Base-by-base conservation (phyloP, 1,284 basidiomycete species). In the Vanrija pseudolonga region DNA sequence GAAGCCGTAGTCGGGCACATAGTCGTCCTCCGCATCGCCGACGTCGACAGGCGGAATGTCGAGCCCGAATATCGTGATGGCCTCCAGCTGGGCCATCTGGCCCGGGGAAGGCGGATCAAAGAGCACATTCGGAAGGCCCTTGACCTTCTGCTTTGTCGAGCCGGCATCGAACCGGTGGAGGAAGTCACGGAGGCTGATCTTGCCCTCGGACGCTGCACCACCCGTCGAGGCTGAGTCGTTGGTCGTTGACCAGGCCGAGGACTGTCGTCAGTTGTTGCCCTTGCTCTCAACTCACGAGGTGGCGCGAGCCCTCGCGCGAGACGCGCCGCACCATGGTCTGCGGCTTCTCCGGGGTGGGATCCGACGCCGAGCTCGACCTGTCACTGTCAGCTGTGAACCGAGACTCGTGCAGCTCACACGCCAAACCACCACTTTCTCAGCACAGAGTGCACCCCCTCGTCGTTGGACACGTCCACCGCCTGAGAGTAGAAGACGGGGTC, bases 381-480 rank as follows among this genome's bases (percentile, higher is more conserved):
- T 43, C 17, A 4, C 6, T 7, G 41, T 43, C 22, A 23, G 19
- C 41, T 43, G 5, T 18, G 5, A 9, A 41, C 3, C 11, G 26
- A n/a, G 1, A 62, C 68, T 58, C 47, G n/a, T n/a, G n/a, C n/a
- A n/a, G n/a, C n/a, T n/a, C n/a, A 70, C 67, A 60, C 58, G 24
- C 68, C 68, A 50, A 56, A 47, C 63, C 60, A 72, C 68, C 70
- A 72, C 55, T 67, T 70, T 26, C 57, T 56, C 23, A 72, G 42
- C 4, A 69, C 53, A 26, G 23, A 49, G 23, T 56, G 56, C 2
- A 66, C 48, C 19, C 54, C 47, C 6, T 42, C 56, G 52, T 65
- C 62, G 12, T 24, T 43, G 0, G 63, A 60, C 4, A 68, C 28
- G 24, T 61, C 60, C 1, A 15, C 18, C 0, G 59, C 51, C 18